These are phyloP conservation scores for Hypoxylon subgilvum DNA, from an alignment of 495 filamentous ascomycete genomes.

Conservation along the genomic window DNA sequence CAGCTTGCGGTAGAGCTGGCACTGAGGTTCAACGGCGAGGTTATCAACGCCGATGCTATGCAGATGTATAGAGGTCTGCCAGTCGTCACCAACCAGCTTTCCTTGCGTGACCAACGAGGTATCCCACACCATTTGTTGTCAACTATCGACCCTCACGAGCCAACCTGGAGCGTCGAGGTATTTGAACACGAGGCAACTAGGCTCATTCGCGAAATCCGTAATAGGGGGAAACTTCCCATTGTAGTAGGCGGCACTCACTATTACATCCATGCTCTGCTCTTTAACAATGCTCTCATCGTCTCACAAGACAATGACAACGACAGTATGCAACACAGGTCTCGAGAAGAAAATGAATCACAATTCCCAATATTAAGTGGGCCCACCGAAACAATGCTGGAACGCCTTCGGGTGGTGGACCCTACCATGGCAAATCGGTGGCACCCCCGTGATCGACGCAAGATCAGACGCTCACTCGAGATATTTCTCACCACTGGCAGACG, in stretches of 20 bases:
- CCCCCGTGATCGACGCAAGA: slow-evolving; percentile 88
- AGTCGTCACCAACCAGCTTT: slow-evolving; percentile 94
- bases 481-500: slow-evolving; percentile 76
- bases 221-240: slow-evolving; percentile 80
- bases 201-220: slow-evolving; percentile 77
- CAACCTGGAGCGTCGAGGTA: slow-evolving; percentile 78
- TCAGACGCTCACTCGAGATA: slow-evolving; percentile 87
- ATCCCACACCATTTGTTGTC: slow-evolving; percentile 90
- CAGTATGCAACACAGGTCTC: slow-evolving; percentile 11
- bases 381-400: slow-evolving; percentile 71
- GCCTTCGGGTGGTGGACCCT: slow-evolving; percentile 81
- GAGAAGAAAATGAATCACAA: slow-evolving; percentile 49
- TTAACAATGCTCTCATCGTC: slow-evolving; percentile 67
- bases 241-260: slow-evolving; percentile 95
- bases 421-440: slow-evolving; percentile 92
- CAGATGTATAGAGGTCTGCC: slow-evolving; percentile 94
- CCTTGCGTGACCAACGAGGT: slow-evolving; percentile 72
- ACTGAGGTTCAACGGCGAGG: slow-evolving; percentile 82
- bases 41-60: slow-evolving; percentile 99
- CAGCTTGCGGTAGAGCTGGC: slow-evolving; percentile 94
- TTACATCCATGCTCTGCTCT: slow-evolving; percentile 87
- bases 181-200: slow-evolving; percentile 73
- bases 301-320: slow-evolving; percentile 31
- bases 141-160: slow-evolving; percentile 71
- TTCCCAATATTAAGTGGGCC: slow-evolving; percentile 76